A percentile compares a stretch with the other conserved stretches of the same genome.
Evolutionary conservation across 495 filamentous ascomycete genomes (phyloP).

Genomic region (Aspergillus conjunctus): DNA sequence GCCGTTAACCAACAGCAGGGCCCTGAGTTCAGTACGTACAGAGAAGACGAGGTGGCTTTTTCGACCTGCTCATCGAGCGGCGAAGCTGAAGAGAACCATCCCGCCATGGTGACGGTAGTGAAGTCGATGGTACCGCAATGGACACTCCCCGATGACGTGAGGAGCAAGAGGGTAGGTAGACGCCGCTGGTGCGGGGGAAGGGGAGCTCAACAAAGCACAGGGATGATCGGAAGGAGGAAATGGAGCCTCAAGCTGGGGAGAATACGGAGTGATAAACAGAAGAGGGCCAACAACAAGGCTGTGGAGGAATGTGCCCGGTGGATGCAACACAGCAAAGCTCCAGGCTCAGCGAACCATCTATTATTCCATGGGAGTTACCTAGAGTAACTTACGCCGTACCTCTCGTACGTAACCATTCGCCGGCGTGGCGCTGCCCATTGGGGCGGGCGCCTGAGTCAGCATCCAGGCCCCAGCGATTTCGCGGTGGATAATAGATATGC

Average conservation of each 20-base stretch:
- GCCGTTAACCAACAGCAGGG: not conserved
- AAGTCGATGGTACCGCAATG: conserved; percentile 12
- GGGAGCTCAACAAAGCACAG: not conserved
- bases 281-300: conserved; percentile 1
- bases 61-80: conserved; percentile 97
- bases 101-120: conserved; percentile 64
- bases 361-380: conserved; percentile 12
- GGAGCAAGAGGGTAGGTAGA: conserved; percentile 9
- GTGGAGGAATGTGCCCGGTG: not conserved
- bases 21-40: conserved; percentile 56
- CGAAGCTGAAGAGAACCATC: conserved; percentile 87
- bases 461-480: not conserved
- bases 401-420: not conserved
- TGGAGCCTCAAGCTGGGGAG: not conserved
- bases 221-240: not conserved
- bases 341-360: conserved; percentile 20
- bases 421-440: not conserved
- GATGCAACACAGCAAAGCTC: conserved; percentile 15
- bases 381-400: conserved; percentile 1
- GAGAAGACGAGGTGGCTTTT: conserved; percentile 86
- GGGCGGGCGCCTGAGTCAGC: conserved; percentile 12
- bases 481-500: not conserved
- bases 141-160: conserved; percentile 31
- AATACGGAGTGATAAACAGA: not conserved
- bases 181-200: conserved; percentile 2